Base-by-base conservation (phyloP, 352 stramenopile genomes). In the Phytopythium aichiense region DNA sequence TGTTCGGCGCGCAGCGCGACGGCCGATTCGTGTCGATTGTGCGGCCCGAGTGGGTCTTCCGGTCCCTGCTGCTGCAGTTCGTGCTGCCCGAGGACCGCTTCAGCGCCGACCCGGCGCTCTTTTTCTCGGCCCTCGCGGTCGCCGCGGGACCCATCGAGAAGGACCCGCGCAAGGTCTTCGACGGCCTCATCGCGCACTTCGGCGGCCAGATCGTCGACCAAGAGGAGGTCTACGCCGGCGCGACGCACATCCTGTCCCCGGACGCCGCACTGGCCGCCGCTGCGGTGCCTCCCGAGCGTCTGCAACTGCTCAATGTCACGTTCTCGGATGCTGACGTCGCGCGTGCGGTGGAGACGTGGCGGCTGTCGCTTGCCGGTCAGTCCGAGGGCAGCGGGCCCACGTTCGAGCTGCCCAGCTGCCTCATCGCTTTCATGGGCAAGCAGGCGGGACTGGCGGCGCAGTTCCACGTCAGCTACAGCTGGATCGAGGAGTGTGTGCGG, bases 401-500 rank as follows among this genome's bases (percentile, higher is more conserved):
- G 40, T 89, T 80, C 61, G 64, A 71, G 9, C 48, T 93, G 38
- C 74, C 84, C 20, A 85, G 72, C 48, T 89, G 79, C 54, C 43
- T 91, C 12, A 68, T 87, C 20, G 79, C 79, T 13, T 87, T 74
- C 33, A 61, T 93, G 20, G 77, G 81, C 22, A 72, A 84, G 35
- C 58, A 45, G 7, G 75, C 83, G 3, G 72, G 79, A 1, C 56
- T 94, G n/a, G 52, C 68, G 4, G 72, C 69, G 64, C 84, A 88
- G 43, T 65, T 88, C 38, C 73, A 86, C 56, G 73, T 95, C 37
- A 91, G 75, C 49, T 90, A 89, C 66, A 77, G 63, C 31, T 95
- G 87, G 87, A 85, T 95, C 61, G 83, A 95, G 66, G 84, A 94
- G 58, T 94, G 81, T 52, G 70, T 92, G 22, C 67, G 66, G 7